A percentile compares a stretch with the other conserved stretches of the same genome.
phyloP scores from a whole-genome alignment of 371 early-diverging fungal species.

The Blakeslea trispora region DNA sequence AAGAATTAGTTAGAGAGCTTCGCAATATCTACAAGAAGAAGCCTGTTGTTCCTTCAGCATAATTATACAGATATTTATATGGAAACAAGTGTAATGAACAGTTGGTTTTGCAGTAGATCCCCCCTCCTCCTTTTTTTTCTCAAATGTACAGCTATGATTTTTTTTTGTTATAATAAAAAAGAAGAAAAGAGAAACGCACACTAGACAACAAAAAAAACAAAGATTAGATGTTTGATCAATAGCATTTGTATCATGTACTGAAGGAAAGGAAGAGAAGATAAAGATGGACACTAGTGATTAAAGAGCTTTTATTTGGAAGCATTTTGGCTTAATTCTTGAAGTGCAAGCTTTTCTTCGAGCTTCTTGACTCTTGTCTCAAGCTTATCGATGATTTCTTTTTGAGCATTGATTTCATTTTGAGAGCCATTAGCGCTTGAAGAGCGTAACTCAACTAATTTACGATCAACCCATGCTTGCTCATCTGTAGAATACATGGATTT shows the following conservation, averaged over 20 bases:
- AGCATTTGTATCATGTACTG: no score
- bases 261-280: no score
- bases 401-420: slow-evolving; percentile 19
- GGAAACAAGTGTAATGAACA: no score
- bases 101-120: no score
- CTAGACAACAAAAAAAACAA: no score
- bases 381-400: slow-evolving; percentile 41
- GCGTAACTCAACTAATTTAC: slow-evolving; percentile 21
- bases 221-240: no score
- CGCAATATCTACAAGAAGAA: slow-evolving; percentile 44
- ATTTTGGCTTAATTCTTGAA: slow-evolving; percentile 3
- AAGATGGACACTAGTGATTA: no score
- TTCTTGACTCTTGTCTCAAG: slow-evolving; percentile 49
- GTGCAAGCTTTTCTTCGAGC: slow-evolving; percentile 29
- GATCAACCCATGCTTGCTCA: slow-evolving; percentile 32
- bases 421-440: not conserved
- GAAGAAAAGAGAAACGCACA: no score
- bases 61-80: not conserved
- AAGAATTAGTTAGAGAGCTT: slow-evolving; percentile 41
- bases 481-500: slow-evolving; percentile 31
- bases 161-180: no score
- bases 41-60: slow-evolving; percentile 4
- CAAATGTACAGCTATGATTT: no score
- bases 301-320: no score
- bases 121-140: no score